Conservation (phyloP, 306 rosid species). For the Quercus aquifolioides region DNA sequence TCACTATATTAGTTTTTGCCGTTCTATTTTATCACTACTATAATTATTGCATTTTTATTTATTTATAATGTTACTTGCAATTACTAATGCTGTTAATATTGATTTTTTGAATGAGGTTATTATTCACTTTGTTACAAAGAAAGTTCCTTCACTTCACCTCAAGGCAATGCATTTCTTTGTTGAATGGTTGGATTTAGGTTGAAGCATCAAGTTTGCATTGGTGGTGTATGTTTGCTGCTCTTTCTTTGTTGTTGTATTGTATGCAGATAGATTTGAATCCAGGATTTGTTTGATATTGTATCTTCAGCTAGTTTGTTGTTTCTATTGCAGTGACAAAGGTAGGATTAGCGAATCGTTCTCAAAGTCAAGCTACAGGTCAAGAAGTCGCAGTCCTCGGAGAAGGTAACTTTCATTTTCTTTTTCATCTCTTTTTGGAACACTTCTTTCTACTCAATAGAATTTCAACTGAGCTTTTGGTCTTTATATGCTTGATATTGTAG, state of each 20-base stretch:
- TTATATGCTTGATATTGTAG: neutral
- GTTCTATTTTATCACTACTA: neutral
- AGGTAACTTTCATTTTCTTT: slow-evolving; percentile 32
- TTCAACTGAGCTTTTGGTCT: neutral
- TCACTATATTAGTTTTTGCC: too few relatives aligned
- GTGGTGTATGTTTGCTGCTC: neutral
- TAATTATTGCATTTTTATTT: neutral
- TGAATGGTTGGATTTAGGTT: neutral
- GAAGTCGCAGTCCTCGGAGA: slow-evolving; percentile 82
- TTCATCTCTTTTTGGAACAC: neutral
- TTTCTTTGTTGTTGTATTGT: neutral
- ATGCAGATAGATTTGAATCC: neutral
- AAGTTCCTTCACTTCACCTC: neutral
- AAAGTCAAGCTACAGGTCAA: slow-evolving; percentile 50
- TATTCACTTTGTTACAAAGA: neutral
- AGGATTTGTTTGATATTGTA: neutral
- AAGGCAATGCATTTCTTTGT: neutral
- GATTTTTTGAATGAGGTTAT: neutral
- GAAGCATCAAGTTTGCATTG: neutral
- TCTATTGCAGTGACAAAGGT: slow-evolving; percentile 68
- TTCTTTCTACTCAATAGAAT: neutral
- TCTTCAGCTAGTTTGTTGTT: neutral
- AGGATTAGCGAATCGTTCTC: slow-evolving; percentile 56
- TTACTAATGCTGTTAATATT: neutral
- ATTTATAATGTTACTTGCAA: neutral